Percentiles rank a stretch among this genome's conserved stretches.
phyloP scores from a whole-genome alignment of 768 basidiomycete genomes.

The Lyophyllum decastes region DNA sequence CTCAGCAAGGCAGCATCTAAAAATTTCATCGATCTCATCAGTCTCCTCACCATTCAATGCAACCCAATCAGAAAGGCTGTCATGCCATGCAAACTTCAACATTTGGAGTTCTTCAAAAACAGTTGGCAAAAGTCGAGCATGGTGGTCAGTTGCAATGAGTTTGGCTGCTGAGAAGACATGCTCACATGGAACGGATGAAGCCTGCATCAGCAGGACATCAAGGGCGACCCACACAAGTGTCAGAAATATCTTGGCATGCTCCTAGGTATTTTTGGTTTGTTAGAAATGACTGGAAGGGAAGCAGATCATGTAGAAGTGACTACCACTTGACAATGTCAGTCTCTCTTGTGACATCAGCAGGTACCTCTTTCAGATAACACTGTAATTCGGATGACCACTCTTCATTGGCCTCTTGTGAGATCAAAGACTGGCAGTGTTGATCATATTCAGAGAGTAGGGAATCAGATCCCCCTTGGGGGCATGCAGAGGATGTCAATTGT shows the following conservation, averaged over 20 bases:
- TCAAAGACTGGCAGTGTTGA: slow-evolving; percentile 1
- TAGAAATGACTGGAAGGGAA: too few relatives aligned
- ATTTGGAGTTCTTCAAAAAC: slow-evolving; percentile 10
- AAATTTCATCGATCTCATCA: not conserved
- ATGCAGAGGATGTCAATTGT: not conserved
- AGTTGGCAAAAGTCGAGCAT: not conserved
- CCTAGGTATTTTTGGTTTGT: too few relatives aligned
- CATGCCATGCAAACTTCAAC: slow-evolving; percentile 7
- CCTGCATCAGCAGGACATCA: slow-evolving; percentile 19
- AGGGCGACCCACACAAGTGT: slow-evolving; percentile 16
- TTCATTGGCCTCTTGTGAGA: not conserved
- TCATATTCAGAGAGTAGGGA: slow-evolving; percentile 4
- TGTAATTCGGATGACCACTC: slow-evolving; percentile 13
- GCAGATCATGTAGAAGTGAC: slow-evolving; percentile 7
- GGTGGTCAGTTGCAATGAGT: slow-evolving; percentile 5
- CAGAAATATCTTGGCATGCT: slow-evolving; percentile 8
- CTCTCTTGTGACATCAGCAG: slow-evolving; percentile 15
- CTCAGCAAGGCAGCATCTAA: too few relatives aligned
- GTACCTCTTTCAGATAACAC: slow-evolving; percentile 15
- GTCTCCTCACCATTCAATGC: slow-evolving; percentile 42
- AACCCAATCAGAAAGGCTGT: not conserved
- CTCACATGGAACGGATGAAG: too few relatives aligned
- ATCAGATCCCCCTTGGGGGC: not conserved
- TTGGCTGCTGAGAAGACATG: slow-evolving; percentile 11
- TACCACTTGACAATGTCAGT: slow-evolving; percentile 18